Evolutionary conservation across 192 early-diverging fungal species (phyloP).

Genomic region (Entomortierella lignicola): DNA sequence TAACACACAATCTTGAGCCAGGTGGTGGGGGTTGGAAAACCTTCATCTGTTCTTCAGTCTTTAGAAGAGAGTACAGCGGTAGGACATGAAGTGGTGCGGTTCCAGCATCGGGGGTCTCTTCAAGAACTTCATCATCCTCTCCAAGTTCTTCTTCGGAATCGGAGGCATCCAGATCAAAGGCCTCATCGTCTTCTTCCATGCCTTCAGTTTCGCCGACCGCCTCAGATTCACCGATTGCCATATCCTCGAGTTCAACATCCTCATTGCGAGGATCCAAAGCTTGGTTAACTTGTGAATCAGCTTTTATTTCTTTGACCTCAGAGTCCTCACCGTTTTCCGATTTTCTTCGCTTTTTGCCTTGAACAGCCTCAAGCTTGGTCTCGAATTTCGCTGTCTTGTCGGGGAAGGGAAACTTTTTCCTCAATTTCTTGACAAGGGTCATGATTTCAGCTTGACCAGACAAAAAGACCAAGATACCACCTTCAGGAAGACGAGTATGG

Average conservation of each 20-base stretch:
- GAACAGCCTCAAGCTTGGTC: constrained; percentile 8
- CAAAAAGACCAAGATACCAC: constrained; percentile 94
- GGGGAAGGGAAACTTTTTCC: constrained; percentile 73
- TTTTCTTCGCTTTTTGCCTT: constrained; percentile 14
- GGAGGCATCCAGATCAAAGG: constrained; percentile 57
- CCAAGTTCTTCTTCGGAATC: constrained; percentile 34
- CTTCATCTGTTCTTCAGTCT: constrained; percentile 89
- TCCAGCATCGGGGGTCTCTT: constrained; percentile 46
- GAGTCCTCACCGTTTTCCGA: not conserved
- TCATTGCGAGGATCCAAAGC: constrained; percentile 45
- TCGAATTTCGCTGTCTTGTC: constrained; percentile 36
- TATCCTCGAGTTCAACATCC: constrained; percentile 71
- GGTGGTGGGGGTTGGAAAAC: constrained; percentile 92
- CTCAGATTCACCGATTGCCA: constrained; percentile 75
- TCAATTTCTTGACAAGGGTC: constrained; percentile 79
- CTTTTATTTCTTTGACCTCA: constrained; percentile 1
- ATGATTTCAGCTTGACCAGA: constrained; percentile 96
- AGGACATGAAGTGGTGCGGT: constrained; percentile 87
- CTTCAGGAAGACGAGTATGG: constrained; percentile 90
- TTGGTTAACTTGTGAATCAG: constrained; percentile 13
- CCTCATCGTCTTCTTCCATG: constrained; percentile 67
- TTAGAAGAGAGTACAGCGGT: constrained; percentile 96
- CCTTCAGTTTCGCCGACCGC: constrained; percentile 75
- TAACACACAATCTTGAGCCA: constrained; percentile 90
- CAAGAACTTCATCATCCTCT: constrained; percentile 46